A percentile compares a stretch with the other conserved stretches of the same genome.
Conservation (phyloP, 176 grass and related monocot genomes). For the barley (Hordeum vulgare) region DNA sequence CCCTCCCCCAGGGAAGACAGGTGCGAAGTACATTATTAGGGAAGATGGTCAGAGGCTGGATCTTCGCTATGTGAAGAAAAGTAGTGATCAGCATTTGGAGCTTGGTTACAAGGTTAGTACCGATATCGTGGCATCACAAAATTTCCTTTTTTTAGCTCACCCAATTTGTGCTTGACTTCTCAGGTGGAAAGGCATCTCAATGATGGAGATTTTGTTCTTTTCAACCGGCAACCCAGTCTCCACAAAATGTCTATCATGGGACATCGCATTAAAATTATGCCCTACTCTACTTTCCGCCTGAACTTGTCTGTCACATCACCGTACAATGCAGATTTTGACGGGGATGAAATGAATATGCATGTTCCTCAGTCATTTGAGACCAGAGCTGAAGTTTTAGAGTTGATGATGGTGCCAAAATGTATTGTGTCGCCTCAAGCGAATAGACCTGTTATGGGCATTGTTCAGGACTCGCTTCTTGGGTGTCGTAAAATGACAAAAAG, state of each 20-base stretch:
- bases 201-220: conserved; percentile 95
- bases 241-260: conserved; percentile 99
- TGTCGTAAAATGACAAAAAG: conserved; percentile 97
- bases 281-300: conserved; percentile 89
- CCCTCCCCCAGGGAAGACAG: conserved; percentile 89
- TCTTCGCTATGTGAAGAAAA: conserved; percentile 95
- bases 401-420: conserved; percentile 99
- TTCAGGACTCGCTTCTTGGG: conserved; percentile 87
- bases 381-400: conserved; percentile 84
- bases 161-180: conserved; percentile 1
- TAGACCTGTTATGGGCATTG: conserved; percentile 98
- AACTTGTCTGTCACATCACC: conserved; percentile 95
- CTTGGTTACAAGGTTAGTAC: conserved; percentile 74
- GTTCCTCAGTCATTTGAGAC: conserved; percentile 97
- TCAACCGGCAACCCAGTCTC: conserved; percentile 92
- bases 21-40: conserved; percentile 92
- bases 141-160: background rate
- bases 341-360: conserved; percentile 99
- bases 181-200: conserved; percentile 88
- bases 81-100: conserved; percentile 94
- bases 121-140: background rate
- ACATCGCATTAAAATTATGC: conserved; percentile 98
- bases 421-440: conserved; percentile 94
- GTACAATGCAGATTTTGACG: conserved; percentile 99
- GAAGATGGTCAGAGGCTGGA: conserved; percentile 96